Base-by-base conservation (phyloP, 2,329 filamentous ascomycete genomes). In the Thyridium curvatum region DNA sequence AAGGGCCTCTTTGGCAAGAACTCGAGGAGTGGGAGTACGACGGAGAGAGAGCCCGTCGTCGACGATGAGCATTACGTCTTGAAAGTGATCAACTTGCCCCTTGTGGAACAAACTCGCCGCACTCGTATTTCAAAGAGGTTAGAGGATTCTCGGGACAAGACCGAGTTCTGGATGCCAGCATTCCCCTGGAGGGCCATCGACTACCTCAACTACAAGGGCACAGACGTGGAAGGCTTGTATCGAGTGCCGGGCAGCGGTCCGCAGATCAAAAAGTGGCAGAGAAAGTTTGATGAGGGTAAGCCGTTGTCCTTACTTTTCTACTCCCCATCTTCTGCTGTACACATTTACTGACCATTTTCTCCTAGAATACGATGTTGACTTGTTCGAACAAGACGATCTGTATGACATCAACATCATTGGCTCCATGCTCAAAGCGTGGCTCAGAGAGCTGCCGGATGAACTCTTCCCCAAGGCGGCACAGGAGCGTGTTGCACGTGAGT, bases 161-260 rank as follows among this genome's bases (percentile, higher is more conserved):
- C 91, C 1, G 91, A 96, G 55, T 97, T 94, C 56, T 97, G 91
- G 91, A 95, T 97, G 90, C 91, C 91, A 12, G 86, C 89, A 7
- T 82, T 97, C 42, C 90, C 91, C 1, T 96, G 91, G 85, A 77
- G 91, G 46, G 94, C 89, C 42, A 96, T 97, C 48, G 91, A 97
- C 64, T 96, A 94, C 58, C 70, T 97, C 38, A 96, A 96, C 60
- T 93, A 90, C 63, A 94, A 93, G 56, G 88, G 88, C 30, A 93
- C 86, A 51, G 90, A 96, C 54, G 87, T 94, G 30, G 91, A 96
- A 61, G 91, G 91, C 4, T 71, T 97, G 4, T 97, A 97, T 58
- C 81, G 91, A 42, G 85, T 97, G 32, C 90, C 91, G 12, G 91
- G 91, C 18, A 94, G 88, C 59, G 86, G 86, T 2, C 85, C 84